Percentiles rank a stretch among this genome's conserved stretches.
phyloP scores from a whole-genome alignment of 768 basidiomycete genomes.

The Neoboletus subvelutipes region DNA sequence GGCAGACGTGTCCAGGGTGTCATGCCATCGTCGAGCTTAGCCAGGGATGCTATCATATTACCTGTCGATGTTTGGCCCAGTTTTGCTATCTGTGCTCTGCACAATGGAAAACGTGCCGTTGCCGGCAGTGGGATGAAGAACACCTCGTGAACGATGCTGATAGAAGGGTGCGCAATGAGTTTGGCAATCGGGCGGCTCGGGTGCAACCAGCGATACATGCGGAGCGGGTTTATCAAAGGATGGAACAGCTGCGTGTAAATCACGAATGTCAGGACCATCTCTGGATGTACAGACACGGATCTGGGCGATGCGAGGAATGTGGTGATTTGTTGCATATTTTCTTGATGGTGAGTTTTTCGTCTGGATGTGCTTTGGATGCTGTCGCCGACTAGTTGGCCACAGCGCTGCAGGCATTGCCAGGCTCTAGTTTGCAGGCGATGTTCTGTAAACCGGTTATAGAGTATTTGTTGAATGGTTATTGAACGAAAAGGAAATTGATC shows the following conservation, averaged over 20 bases:
- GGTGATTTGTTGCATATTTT: constrained; percentile 36
- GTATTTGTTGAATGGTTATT: background rate
- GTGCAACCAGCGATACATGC: constrained; percentile 18
- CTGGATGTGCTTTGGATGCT: background rate
- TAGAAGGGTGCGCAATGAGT: constrained; percentile 26
- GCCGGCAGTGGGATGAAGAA: constrained; percentile 64
- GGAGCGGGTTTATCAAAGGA: constrained; percentile 21
- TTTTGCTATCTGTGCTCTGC: constrained; percentile 68
- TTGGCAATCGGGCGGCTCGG: constrained; percentile 13
- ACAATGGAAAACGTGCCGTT: constrained; percentile 61
- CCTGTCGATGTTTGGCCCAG: constrained; percentile 46
- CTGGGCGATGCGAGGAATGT: constrained; percentile 49
- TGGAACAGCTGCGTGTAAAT: constrained; percentile 42
- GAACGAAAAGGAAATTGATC: background rate
- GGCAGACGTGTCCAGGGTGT: constrained; percentile 68
- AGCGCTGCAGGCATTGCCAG: constrained; percentile 28
- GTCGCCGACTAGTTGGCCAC: background rate
- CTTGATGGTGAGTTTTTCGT: constrained; percentile 43
- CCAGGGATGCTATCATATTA: constrained; percentile 65
- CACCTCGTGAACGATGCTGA: constrained; percentile 32
- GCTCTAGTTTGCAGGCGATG: constrained; percentile 26
- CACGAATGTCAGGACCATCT: constrained; percentile 51
- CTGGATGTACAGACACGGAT: constrained; percentile 47
- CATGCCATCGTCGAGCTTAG: constrained; percentile 53
- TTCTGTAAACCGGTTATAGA: constrained; percentile 29